Evolutionary conservation across 2,329 filamentous ascomycete species (phyloP).

Genomic region (Scedosporium dehoogii): DNA sequence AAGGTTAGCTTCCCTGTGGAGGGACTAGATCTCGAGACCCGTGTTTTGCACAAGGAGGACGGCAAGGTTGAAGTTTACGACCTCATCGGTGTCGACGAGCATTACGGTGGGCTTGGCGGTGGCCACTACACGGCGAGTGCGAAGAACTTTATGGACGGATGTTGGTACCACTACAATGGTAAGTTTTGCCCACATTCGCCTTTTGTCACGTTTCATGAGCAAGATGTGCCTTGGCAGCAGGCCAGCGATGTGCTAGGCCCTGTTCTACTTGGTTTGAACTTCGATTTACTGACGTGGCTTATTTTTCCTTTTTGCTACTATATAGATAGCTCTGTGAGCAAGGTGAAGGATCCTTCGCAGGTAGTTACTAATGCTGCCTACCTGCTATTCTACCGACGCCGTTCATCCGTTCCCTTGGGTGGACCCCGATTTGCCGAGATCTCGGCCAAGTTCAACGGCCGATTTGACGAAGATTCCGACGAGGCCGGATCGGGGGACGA

Average conservation of each 20-base stretch:
- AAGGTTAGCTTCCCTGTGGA: slow-evolving; percentile 86
- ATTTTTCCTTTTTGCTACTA: neutral
- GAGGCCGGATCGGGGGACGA: slow-evolving; percentile 60
- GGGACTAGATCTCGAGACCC: slow-evolving; percentile 68
- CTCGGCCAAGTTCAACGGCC: slow-evolving; percentile 50
- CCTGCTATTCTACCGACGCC: slow-evolving; percentile 88
- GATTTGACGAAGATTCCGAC: slow-evolving; percentile 35
- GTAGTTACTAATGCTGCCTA: slow-evolving; percentile 75
- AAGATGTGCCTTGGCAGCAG: neutral
- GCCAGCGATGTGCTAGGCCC: no score
- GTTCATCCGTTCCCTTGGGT: slow-evolving; percentile 67
- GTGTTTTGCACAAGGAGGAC: slow-evolving; percentile 70
- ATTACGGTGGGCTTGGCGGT: slow-evolving; percentile 85
- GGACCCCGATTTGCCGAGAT: slow-evolving; percentile 66
- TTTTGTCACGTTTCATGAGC: neutral
- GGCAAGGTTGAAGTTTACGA: slow-evolving; percentile 83
- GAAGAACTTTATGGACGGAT: slow-evolving; percentile 78
- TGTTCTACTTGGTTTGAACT: no score
- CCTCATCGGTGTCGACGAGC: slow-evolving; percentile 90
- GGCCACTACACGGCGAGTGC: slow-evolving; percentile 95
- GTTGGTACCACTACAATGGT: slow-evolving; percentile 98
- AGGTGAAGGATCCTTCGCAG: slow-evolving; percentile 45
- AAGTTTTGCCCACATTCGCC: slow-evolving; percentile 23
- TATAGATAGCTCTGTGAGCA: slow-evolving; percentile 64
- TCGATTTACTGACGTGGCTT: neutral